Percentiles rank a stretch among this genome's conserved stretches.
Evolutionary conservation across 1,284 basidiomycete species (phyloP).

Genomic region (Chalciporus sp.): DNA sequence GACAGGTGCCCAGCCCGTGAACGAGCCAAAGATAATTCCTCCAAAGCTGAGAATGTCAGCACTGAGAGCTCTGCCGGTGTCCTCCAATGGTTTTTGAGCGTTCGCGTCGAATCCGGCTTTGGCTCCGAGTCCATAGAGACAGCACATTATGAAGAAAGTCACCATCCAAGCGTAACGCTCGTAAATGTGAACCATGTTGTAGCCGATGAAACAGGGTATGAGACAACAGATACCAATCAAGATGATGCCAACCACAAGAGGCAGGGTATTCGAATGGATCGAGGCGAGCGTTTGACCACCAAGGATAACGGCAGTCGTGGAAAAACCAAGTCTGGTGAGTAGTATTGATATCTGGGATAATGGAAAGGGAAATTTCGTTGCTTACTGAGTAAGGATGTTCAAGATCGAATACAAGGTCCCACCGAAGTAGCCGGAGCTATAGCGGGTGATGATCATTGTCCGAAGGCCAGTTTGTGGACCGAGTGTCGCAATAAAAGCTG

Average conservation of each 20-base stretch:
- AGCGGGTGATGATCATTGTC: slow-evolving; percentile 61
- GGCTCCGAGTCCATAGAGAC: slow-evolving; percentile 56
- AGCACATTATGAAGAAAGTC: slow-evolving; percentile 56
- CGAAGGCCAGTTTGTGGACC: slow-evolving; percentile 63
- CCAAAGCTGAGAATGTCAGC: slow-evolving; percentile 58
- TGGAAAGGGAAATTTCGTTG: not conserved
- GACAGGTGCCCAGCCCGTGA: slow-evolving; percentile 51
- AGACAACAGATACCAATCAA: slow-evolving; percentile 46
- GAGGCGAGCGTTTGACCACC: slow-evolving; percentile 52
- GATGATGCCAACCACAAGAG: slow-evolving; percentile 47
- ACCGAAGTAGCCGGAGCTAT: slow-evolving; percentile 59
- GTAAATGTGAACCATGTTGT: slow-evolving; percentile 57
- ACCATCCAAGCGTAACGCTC: slow-evolving; percentile 67
- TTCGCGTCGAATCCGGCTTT: slow-evolving; percentile 51
- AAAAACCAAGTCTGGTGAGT: slow-evolving; percentile 45
- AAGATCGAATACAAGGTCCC: slow-evolving; percentile 58
- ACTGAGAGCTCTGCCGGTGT: slow-evolving; percentile 45
- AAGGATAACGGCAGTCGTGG: slow-evolving; percentile 47
- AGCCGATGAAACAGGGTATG: slow-evolving; percentile 53
- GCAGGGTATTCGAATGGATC: slow-evolving; percentile 43
- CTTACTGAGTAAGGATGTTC: slow-evolving; percentile 59
- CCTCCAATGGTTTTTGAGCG: slow-evolving; percentile 48
- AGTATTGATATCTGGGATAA: not conserved
- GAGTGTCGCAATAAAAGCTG: slow-evolving; percentile 59
- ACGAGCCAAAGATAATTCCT: slow-evolving; percentile 58